Evolutionary conservation across 306 rosid species (phyloP).

Genomic region (Abrus pulchellus): DNA sequence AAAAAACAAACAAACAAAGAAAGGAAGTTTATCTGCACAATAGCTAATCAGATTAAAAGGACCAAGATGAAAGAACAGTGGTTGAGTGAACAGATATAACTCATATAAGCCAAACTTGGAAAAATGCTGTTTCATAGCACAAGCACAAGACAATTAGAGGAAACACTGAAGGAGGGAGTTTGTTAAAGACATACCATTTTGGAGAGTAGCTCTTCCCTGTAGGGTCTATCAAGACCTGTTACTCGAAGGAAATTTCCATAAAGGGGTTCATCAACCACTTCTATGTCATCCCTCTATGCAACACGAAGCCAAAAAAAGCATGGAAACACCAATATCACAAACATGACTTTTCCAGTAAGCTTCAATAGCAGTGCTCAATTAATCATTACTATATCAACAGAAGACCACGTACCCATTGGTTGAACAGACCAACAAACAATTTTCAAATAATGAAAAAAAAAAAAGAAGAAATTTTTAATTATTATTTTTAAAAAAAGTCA

Average conservation of each 20-base stretch:
- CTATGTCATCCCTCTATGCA: constrained; percentile 75
- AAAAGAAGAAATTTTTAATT: not conserved
- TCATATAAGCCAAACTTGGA: too few relatives aligned
- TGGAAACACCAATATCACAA: constrained; percentile 6
- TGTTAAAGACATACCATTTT: constrained; percentile 59
- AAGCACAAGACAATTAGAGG: not conserved
- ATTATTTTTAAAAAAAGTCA: too few relatives aligned
- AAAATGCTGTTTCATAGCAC: not conserved
- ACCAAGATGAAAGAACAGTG: not conserved
- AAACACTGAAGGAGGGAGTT: not conserved
- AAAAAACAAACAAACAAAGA: not conserved
- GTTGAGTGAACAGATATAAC: not conserved
- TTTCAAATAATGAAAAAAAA: not conserved
- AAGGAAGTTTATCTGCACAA: not conserved
- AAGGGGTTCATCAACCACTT: constrained; percentile 87
- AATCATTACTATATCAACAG: not conserved
- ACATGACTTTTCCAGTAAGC: not conserved
- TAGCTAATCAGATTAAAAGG: not conserved
- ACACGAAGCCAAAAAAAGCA: constrained; percentile 8
- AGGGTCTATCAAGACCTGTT: constrained; percentile 77
- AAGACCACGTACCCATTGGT: not conserved
- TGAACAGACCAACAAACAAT: constrained; percentile 4
- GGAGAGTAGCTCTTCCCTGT: constrained; percentile 71
- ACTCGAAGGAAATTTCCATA: constrained; percentile 75
- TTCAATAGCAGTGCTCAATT: not conserved